These are phyloP conservation scores for Diatrype stigma DNA, from an alignment of 2,329 filamentous ascomycete genomes.

Conservation along the genomic window DNA sequence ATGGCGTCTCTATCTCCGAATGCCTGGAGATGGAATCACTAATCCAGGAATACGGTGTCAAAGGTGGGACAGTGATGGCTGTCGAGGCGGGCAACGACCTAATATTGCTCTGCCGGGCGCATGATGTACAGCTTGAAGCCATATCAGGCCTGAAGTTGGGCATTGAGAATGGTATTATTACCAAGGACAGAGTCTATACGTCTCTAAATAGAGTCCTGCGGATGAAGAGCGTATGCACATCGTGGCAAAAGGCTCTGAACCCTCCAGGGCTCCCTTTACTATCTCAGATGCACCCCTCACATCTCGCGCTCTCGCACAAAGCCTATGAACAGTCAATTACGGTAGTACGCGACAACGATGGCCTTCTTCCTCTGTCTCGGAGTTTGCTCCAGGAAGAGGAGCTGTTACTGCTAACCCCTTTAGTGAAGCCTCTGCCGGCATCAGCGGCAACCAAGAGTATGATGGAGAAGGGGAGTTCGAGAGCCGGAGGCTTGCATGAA, in stretches of 20 bases:
- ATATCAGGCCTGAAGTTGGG: constrained; percentile 86
- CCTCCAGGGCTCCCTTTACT: constrained; percentile 74
- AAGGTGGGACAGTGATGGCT: constrained; percentile 94
- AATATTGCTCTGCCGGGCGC: constrained; percentile 82
- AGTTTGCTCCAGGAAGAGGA: constrained; percentile 83
- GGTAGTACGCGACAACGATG: constrained; percentile 84
- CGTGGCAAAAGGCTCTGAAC: constrained; percentile 87
- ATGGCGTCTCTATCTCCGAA: constrained; percentile 90
- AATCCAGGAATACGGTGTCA: constrained; percentile 93
- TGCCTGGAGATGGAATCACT: constrained; percentile 96
- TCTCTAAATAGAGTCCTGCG: constrained; percentile 75
- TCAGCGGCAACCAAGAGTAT: constrained; percentile 75
- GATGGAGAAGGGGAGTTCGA: constrained; percentile 47
- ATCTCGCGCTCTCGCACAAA: constrained; percentile 74
- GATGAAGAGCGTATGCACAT: constrained; percentile 81
- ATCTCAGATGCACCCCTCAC: constrained; percentile 75
- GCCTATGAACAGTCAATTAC: constrained; percentile 93
- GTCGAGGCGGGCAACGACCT: constrained; percentile 94
- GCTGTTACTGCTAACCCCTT: constrained; percentile 78
- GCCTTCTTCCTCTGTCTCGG: constrained; percentile 75
- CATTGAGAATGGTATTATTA: constrained; percentile 85
- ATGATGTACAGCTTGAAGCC: constrained; percentile 84
- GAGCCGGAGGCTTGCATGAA: constrained; percentile 44
- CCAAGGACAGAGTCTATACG: constrained; percentile 71
- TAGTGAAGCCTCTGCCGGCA: constrained; percentile 88